A percentile compares a stretch with the other conserved stretches of the same genome.
These are phyloP conservation scores for Penicillium egyptiacum DNA, from an alignment of 495 filamentous ascomycete genomes.

Conservation along the genomic window DNA sequence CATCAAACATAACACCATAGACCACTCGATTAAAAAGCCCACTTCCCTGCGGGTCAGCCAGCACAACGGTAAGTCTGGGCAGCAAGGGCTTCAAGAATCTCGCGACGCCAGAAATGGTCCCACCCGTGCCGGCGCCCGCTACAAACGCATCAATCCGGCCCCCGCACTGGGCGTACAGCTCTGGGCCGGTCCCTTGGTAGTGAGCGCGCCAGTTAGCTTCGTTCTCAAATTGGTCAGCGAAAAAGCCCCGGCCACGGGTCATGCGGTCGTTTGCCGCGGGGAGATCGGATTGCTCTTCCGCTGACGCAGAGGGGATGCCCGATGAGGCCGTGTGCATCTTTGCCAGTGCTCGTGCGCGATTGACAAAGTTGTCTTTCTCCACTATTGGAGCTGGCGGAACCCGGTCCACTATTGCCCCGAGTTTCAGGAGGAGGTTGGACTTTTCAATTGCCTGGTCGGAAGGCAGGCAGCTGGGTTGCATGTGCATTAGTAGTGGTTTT, in stretches of 20 bases:
- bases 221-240: constrained; percentile 96
- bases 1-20: constrained; percentile 93
- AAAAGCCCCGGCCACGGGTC: constrained; percentile 65
- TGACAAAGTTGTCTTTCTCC: constrained; percentile 90
- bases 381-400: constrained; percentile 90
- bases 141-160: constrained; percentile 86
- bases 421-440: constrained; percentile 78
- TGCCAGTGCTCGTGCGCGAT: constrained; percentile 79
- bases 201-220: constrained; percentile 84
- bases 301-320: constrained; percentile 1
- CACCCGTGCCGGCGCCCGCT: constrained; percentile 92
- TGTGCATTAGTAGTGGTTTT: constrained; percentile 14
- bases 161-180: constrained; percentile 77
- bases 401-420: constrained; percentile 86
- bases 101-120: constrained; percentile 86
- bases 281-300: constrained; percentile 12
- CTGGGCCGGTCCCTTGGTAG: constrained; percentile 78
- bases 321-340: constrained; percentile 64
- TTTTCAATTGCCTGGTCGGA: constrained; percentile 89
- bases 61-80: constrained; percentile 65
- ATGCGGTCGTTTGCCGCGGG: constrained; percentile 19
- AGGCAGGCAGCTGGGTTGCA: constrained; percentile 74
- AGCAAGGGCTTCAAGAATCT: constrained; percentile 73
- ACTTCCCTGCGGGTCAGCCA: constrained; percentile 93
- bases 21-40: constrained; percentile 88